Evolutionary conservation across 148 eudicot species (phyloP).

Genomic region (Dysphania ambrosioides): DNA sequence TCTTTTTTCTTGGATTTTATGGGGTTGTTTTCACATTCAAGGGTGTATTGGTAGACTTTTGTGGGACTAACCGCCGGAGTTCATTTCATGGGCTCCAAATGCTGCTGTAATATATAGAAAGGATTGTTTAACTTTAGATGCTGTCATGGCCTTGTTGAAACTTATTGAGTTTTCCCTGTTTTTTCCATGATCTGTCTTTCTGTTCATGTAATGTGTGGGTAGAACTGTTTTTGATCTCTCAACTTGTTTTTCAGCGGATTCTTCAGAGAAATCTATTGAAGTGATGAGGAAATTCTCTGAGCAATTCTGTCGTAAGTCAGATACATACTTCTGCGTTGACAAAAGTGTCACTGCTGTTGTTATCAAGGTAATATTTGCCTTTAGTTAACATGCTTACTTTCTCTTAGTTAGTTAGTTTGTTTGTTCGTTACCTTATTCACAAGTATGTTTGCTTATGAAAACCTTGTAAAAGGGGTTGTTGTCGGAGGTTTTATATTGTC

Average conservation of each 20-base stretch:
- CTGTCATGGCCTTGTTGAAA: not conserved
- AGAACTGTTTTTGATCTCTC: not conserved
- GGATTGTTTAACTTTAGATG: not conserved
- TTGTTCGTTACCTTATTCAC: not conserved
- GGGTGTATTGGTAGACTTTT: not conserved
- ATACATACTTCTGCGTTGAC: constrained; percentile 81
- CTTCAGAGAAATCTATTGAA: constrained; percentile 81
- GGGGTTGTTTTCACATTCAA: not conserved
- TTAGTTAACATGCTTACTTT: not conserved
- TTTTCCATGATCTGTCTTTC: not conserved
- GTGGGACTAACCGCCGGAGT: not conserved
- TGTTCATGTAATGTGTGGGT: not conserved
- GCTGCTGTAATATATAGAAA: not conserved
- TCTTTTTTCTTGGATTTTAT: not conserved
- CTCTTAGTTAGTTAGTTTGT: not conserved
- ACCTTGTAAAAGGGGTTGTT: not conserved
- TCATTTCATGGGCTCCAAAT: not conserved
- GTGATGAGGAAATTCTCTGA: constrained; percentile 96
- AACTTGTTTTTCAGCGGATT: constrained; percentile 50
- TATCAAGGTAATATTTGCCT: constrained; percentile 58
- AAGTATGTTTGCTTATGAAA: not conserved
- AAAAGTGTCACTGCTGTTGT: constrained; percentile 96
- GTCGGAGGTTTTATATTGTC: not conserved
- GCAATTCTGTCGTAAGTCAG: constrained; percentile 88
- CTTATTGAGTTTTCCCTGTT: not conserved